phyloP scores from a whole-genome alignment of 495 filamentous ascomycete genomes.

The Aspergillus steynii region DNA sequence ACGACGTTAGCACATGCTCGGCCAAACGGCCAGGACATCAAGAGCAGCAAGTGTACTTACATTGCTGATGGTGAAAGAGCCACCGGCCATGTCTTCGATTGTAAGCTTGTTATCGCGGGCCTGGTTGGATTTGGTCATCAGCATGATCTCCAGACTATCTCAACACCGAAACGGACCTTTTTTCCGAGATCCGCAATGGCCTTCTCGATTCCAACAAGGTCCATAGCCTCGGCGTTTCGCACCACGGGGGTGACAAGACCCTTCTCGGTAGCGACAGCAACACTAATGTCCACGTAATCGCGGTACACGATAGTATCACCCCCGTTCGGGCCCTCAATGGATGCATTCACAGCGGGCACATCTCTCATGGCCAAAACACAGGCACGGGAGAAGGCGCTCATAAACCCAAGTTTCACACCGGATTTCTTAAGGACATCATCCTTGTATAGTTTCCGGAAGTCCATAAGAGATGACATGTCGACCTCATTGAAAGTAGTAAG shows the following conservation, averaged over 20 bases:
- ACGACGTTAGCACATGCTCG: constrained; percentile 22
- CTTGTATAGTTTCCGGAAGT: constrained; percentile 95
- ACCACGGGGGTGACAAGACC: constrained; percentile 96
- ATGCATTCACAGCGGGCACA: constrained; percentile 93
- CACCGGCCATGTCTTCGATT: constrained; percentile 99
- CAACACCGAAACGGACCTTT: constrained; percentile 59
- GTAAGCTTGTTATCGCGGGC: constrained; percentile 95
- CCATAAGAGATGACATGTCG: constrained; percentile 98
- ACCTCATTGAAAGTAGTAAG: constrained; percentile 99
- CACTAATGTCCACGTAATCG: constrained; percentile 97
- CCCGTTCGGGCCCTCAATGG: constrained; percentile 91
- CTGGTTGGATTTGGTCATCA: constrained; percentile 35
- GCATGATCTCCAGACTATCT: not conserved
- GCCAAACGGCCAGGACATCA: not conserved
- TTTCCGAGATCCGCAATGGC: constrained; percentile 91
- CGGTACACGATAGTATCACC: constrained; percentile 98
- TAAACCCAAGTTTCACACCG: constrained; percentile 96
- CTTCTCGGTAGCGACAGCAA: constrained; percentile 97
- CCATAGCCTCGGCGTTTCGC: constrained; percentile 84
- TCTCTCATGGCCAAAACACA: constrained; percentile 92
- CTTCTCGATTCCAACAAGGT: constrained; percentile 86
- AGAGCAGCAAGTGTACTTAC: constrained; percentile 38
- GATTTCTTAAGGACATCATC: constrained; percentile 94
- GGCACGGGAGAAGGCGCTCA: constrained; percentile 94
- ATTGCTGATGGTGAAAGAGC: constrained; percentile 98